These are phyloP conservation scores for Rhynchosporium agropyri DNA, from an alignment of 2,329 filamentous ascomycete species.

Conservation along the genomic window DNA sequence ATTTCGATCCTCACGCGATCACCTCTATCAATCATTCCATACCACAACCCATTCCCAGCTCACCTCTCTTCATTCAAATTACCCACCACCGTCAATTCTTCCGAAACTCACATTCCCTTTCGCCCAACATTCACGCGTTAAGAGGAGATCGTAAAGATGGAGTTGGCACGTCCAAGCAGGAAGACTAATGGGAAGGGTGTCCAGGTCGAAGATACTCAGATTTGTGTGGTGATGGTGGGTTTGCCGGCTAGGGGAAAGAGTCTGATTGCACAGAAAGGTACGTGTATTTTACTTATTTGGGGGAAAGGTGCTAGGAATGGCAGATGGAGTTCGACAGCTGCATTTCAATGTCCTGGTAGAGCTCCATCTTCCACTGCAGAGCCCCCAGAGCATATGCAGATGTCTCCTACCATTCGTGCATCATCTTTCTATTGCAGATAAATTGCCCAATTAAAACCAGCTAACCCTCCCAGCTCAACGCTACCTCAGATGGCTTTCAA, in stretches of 20 bases:
- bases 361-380: background rate
- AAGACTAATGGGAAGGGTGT: slow-evolving; percentile 67
- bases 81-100: slow-evolving; percentile 15
- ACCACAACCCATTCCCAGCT: background rate
- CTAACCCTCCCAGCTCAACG: slow-evolving; percentile 67
- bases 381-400: background rate
- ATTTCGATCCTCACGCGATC: slow-evolving; percentile 33
- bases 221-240: slow-evolving; percentile 99
- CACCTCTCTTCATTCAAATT: slow-evolving; percentile 3
- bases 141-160: slow-evolving; percentile 23
- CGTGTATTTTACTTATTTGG: background rate
- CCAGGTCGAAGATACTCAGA: slow-evolving; percentile 92
- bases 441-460: background rate
- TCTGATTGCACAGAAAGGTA: slow-evolving; percentile 95
- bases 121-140: background rate
- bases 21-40: slow-evolving; percentile 12
- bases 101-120: background rate
- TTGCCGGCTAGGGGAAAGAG: slow-evolving; percentile 95
- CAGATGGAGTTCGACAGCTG: background rate
- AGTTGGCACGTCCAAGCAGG: slow-evolving; percentile 34
- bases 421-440: background rate
- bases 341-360: background rate
- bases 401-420: background rate
- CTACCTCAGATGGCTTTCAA: slow-evolving; percentile 95
- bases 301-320: background rate